A percentile compares a stretch with the other conserved stretches of the same genome.
These are phyloP conservation scores for Claviceps purpurea DNA, from an alignment of 2,329 filamentous ascomycete genomes.

Conservation along the genomic window DNA sequence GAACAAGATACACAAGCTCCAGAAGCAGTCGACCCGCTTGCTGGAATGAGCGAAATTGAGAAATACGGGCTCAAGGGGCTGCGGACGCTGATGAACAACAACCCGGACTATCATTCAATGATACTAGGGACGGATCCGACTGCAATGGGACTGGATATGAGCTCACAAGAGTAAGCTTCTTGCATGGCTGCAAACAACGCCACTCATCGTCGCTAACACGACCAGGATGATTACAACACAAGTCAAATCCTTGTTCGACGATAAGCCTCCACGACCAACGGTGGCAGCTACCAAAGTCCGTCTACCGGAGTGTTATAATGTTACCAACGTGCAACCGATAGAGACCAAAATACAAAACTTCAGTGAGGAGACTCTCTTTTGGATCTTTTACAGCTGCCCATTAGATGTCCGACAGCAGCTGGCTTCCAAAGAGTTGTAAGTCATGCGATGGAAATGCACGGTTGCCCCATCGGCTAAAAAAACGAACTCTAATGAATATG, in stretches of 20 bases:
- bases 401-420: constrained; percentile 49
- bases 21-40: constrained; percentile 42
- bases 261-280: constrained; percentile 42
- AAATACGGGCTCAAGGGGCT: constrained; percentile 54
- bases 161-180: constrained; percentile 39
- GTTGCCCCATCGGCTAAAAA: background rate
- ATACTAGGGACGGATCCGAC: constrained; percentile 46
- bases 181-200: background rate
- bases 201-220: constrained; percentile 8
- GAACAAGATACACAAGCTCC: constrained; percentile 25
- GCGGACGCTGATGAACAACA: constrained; percentile 49
- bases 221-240: constrained; percentile 42
- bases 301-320: constrained; percentile 53
- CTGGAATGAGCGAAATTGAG: constrained; percentile 47
- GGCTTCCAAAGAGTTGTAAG: constrained; percentile 50
- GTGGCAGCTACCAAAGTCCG: constrained; percentile 37
- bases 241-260: constrained; percentile 48
- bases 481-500: constrained; percentile 1
- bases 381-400: constrained; percentile 57
- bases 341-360: constrained; percentile 53
- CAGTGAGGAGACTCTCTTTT: constrained; percentile 56
- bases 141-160: constrained; percentile 43
- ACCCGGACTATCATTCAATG: constrained; percentile 48
- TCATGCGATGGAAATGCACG: background rate
- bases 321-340: constrained; percentile 51